Evolutionary conservation across 2,329 filamentous ascomycete species (phyloP).

Genomic region (Neophaeococcomyces mojaviensis): DNA sequence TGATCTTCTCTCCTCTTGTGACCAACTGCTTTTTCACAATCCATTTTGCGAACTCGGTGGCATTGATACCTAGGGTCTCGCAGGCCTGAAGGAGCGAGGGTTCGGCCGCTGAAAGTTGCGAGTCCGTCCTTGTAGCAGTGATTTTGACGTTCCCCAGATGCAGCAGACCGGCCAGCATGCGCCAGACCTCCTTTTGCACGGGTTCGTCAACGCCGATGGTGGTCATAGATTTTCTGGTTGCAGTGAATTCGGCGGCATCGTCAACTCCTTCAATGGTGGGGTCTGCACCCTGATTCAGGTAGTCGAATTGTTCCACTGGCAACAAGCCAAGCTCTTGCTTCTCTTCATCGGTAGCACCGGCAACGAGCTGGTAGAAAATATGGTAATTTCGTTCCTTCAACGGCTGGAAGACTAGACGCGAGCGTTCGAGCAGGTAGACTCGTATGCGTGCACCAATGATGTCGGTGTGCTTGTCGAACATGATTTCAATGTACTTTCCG

Average conservation of each 20-base stretch:
- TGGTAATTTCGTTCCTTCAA: slow-evolving; percentile 98
- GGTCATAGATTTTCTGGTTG: slow-evolving; percentile 74
- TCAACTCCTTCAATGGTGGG: slow-evolving; percentile 90
- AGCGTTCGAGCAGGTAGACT: slow-evolving; percentile 90
- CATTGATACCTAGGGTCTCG: slow-evolving; percentile 77
- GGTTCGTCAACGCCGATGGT: slow-evolving; percentile 74
- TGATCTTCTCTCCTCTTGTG: slow-evolving; percentile 94
- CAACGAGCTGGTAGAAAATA: slow-evolving; percentile 95
- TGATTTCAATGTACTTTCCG: slow-evolving; percentile 99
- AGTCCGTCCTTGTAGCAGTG: slow-evolving; percentile 79
- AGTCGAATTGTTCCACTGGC: slow-evolving; percentile 85
- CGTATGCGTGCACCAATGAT: slow-evolving; percentile 97
- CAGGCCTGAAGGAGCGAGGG: slow-evolving; percentile 76
- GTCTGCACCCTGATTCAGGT: slow-evolving; percentile 88
- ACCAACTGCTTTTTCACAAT: slow-evolving; percentile 98
- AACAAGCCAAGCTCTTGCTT: slow-evolving; percentile 70
- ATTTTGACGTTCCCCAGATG: slow-evolving; percentile 98
- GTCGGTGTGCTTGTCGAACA: slow-evolving; percentile 92
- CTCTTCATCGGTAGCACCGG: slow-evolving; percentile 79
- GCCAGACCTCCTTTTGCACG: slow-evolving; percentile 81
- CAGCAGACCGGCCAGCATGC: slow-evolving; percentile 77
- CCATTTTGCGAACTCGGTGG: slow-evolving; percentile 86
- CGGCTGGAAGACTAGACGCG: slow-evolving; percentile 92
- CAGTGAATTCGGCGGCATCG: slow-evolving; percentile 87
- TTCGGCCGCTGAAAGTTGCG: slow-evolving; percentile 70